Evolutionary conservation across 495 filamentous ascomycete species (phyloP).

Genomic region (Penicilliopsis zonata): DNA sequence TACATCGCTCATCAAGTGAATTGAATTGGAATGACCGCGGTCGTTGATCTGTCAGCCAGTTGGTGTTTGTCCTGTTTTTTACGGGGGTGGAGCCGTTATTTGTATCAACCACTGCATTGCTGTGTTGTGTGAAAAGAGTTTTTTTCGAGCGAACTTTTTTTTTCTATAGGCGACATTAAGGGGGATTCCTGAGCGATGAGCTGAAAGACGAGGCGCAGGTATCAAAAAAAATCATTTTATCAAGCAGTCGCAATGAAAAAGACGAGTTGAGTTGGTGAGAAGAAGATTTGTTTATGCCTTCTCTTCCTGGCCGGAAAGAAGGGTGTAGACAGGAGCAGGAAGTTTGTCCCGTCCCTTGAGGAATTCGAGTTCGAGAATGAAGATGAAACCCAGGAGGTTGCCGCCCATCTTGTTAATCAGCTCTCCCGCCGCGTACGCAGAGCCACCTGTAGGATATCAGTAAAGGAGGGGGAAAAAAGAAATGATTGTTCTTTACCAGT

Average conservation of each 20-base stretch:
- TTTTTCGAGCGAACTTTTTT: neutral
- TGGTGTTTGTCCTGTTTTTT: too few species aligned
- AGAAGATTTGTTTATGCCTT: slow-evolving; percentile 4
- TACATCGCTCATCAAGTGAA: too few species aligned
- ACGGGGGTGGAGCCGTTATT: too few species aligned
- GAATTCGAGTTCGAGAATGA: slow-evolving; percentile 93
- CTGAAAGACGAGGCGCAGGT: neutral
- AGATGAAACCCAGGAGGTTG: slow-evolving; percentile 75
- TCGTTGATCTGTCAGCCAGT: too few species aligned
- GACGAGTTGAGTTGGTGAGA: too few species aligned
- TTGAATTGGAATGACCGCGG: too few species aligned
- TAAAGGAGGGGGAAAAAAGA: neutral
- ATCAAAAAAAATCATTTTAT: neutral
- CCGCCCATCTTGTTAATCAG: slow-evolving; percentile 80
- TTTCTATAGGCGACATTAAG: neutral
- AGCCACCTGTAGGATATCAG: slow-evolving; percentile 64
- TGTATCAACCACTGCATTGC: too few species aligned
- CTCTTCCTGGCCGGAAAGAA: slow-evolving; percentile 52
- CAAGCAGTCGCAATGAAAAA: too few species aligned
- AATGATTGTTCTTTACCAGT: slow-evolving; percentile 56
- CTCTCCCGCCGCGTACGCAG: slow-evolving; percentile 74
- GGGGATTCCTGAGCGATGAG: neutral
- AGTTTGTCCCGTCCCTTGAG: slow-evolving; percentile 87
- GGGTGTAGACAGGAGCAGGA: slow-evolving; percentile 70
- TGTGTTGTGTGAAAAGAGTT: too few species aligned